Evolutionary conservation across 208 protist genomes (phyloP).

Genomic region (Wallacemonas sp.): DNA sequence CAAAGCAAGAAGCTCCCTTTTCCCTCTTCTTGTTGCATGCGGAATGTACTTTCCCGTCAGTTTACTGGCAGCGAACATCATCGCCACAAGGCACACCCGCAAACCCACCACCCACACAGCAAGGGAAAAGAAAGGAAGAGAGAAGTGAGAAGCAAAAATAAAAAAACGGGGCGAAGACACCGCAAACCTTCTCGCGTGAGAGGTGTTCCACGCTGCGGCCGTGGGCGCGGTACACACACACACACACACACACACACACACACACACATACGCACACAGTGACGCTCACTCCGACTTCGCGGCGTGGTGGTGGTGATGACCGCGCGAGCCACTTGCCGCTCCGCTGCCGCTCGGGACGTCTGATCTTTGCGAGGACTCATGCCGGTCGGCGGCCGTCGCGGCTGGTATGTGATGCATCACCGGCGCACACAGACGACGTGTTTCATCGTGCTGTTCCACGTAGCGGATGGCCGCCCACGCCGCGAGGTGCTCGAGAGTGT

Average conservation of each 20-base stretch:
- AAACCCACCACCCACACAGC: too few relatives aligned
- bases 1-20: too few relatives aligned
- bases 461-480: slow-evolving; percentile 32
- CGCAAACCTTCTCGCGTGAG: too few relatives aligned
- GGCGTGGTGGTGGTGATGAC: background rate
- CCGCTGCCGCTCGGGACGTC: background rate
- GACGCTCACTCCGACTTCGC: too few relatives aligned
- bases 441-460: slow-evolving; percentile 28
- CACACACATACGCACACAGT: background rate
- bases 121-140: background rate
- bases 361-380: background rate
- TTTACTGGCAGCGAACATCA: too few relatives aligned
- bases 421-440: background rate
- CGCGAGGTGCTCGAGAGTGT: slow-evolving; percentile 33
- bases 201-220: too few relatives aligned
- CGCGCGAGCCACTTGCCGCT: background rate
- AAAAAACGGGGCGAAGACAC: too few relatives aligned
- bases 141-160: background rate
- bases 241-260: background rate
- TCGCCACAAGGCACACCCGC: too few relatives aligned
- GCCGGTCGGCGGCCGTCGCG: background rate
- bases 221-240: slow-evolving; percentile 4
- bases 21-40: too few relatives aligned
- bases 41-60: too few relatives aligned
- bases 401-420: background rate